A percentile compares a stretch with the other conserved stretches of the same genome.
Conservation (phyloP, 306 rosid genomes). For the Pterocarpus santalinus region DNA sequence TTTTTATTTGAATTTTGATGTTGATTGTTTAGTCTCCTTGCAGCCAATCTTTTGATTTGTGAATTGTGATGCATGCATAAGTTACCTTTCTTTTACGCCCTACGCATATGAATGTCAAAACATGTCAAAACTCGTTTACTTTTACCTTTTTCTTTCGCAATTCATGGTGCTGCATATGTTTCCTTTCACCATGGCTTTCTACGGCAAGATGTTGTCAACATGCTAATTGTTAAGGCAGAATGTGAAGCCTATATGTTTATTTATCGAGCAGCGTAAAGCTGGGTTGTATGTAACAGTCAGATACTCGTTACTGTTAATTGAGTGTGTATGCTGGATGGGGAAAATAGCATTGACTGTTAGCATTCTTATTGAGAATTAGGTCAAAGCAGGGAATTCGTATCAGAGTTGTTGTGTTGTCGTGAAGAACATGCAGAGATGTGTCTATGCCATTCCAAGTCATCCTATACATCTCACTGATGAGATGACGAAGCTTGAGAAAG, state of each 20-base stretch:
- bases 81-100: background rate
- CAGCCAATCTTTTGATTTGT: background rate
- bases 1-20: background rate
- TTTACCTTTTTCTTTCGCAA: background rate
- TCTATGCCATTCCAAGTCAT: conserved; percentile 80
- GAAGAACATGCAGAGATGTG: conserved; percentile 88
- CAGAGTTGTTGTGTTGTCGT: conserved; percentile 94
- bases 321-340: conserved; percentile 40
- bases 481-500: conserved; percentile 70
- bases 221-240: background rate
- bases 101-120: background rate
- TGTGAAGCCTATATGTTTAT: background rate
- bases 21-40: conserved; percentile 20
- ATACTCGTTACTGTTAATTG: conserved; percentile 9
- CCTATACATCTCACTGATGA: conserved; percentile 65
- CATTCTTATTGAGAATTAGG: conserved; percentile 62
- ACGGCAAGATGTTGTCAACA: background rate
- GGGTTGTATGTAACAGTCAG: background rate
- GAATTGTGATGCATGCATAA: background rate
- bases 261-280: background rate
- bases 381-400: conserved; percentile 75
- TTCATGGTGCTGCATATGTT: conserved; percentile 5
- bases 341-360: conserved; percentile 33
- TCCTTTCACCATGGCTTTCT: background rate
- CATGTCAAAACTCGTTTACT: background rate